Evolutionary conservation across 1,284 basidiomycete species (phyloP), one percentile per base, ranked within the genome.

Genomic region (Trametes versicolor): DNA sequence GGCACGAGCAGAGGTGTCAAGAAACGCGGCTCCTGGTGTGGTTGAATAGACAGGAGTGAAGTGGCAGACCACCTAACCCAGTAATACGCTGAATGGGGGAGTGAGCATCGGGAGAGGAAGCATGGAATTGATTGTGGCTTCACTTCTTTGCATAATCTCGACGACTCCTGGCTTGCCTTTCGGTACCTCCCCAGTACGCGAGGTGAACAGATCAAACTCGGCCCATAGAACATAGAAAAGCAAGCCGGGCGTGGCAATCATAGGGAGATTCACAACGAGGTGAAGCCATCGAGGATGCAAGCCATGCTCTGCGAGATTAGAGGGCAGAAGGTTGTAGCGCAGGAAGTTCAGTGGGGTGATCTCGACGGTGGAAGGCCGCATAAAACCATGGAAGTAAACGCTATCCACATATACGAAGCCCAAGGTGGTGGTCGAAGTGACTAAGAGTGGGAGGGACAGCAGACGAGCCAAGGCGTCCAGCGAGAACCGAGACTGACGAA

Each of bases 21-120:
- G 63, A 82, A 81, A n/a, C 81, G 77, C 2, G 79, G 76, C 65
- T 82, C 80, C 58, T 82, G 80, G 49, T 81, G 81, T 0, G 79
- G 79, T 34, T 80, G 77, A 41, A 74, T 53, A 2, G 79, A 81
- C 25, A 82, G 65, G n/a, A 76, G 55, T 2, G 64, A 68, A 13
- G 79, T 57, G 2, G 78, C 75, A 9, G 73, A 55, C 48, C 77
- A 37, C 19, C 81, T 66, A 4, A 76, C 71, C 61, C 76, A 76
- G 15, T 75, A 54, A 41, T 75, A 67, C 17, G 75, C 78, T 82
- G n/a, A n/a, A 39, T 0, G 34, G 19, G 6, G 39, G 6, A 2
- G 36, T 64, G 34, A 32, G 34, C 12, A n/a, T 21, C 57, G 39
- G 36, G 13, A 45, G 47, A n/a, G n/a, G n/a, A n/a, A n/a, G 27